Evolutionary conservation across 192 early-diverging fungal genomes (phyloP), one percentile per base, ranked within the genome.

Genomic region (Rhizophagus clarus): DNA sequence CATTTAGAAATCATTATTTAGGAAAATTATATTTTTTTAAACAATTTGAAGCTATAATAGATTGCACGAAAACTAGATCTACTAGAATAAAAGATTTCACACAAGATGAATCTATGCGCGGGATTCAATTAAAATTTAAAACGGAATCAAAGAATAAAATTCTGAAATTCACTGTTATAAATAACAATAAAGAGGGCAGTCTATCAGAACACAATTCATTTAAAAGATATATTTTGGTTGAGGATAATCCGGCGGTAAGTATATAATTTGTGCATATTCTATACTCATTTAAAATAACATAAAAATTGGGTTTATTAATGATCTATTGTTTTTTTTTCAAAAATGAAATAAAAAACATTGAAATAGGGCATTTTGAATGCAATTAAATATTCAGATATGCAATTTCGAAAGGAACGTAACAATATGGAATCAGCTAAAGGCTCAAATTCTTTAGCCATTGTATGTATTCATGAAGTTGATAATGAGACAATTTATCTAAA

Each of bases 21-120:
- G 76, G 76, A 22, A 82, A 82, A 42, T 70, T 82, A 49, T 79
- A 69, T 71, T 82, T 79, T 56, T 82, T 82, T 45, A 82, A 82
- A 42, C 76, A 71, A 77, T 63, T 74, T 37, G 81, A 82, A 51
- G 68, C 77, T 5, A 70, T 66, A n/a, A 79, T 70, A 29, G 31
- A 68, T 3, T 82, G 69, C 56, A 66, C 11, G 4, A 14, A 31
- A 60, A 49, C 11, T 26, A 51, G 70, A 31, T 40, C 42, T 6
- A 29, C 28, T 17, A 28, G 81, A 60, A 42, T 79, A 17, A 73
- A 66, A 40, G 81, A 77, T 49, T 66, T 79, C 14, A 28, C 14
- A 10, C n/a, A 67, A 14, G 45, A 72, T 15, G 71, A 79, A 20
- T 17, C 12, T 6, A 42, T 37, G 40, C 34, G 28, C 6, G 77